phyloP scores from a whole-genome alignment of 208 protist genomes.

The Jaenimonas drosophilae region DNA sequence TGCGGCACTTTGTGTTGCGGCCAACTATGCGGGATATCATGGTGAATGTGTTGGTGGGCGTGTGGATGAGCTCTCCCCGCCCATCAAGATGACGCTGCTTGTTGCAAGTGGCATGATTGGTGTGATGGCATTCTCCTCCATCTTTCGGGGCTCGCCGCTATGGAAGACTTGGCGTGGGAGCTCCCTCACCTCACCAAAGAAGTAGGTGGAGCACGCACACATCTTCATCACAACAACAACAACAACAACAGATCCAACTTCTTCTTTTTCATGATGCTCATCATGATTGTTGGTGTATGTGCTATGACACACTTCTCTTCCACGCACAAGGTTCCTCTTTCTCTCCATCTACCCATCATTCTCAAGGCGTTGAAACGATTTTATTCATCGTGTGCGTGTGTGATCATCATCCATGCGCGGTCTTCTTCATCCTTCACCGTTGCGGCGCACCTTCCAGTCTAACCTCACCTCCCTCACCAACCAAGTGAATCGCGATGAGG shows the following conservation, averaged over 20 bases:
- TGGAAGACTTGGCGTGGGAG: constrained; percentile 1
- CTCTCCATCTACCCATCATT: background rate
- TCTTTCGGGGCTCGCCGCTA: constrained; percentile 10
- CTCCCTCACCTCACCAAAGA: no score
- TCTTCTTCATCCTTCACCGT: background rate
- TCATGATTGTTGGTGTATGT: no score
- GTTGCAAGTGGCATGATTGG: constrained; percentile 3
- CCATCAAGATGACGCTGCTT: no score
- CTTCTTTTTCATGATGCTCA: constrained; percentile 1
- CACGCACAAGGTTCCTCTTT: constrained; percentile 3
- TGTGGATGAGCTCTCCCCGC: no score
- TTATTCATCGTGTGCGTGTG: background rate
- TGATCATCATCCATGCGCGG: background rate
- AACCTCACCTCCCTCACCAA: constrained; percentile 84
- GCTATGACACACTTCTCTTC: no score
- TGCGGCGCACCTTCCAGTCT: constrained; percentile 36
- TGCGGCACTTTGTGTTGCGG: constrained; percentile 7
- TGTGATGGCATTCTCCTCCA: constrained; percentile 7
- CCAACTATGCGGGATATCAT: constrained; percentile 24
- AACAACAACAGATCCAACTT: background rate
- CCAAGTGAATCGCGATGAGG: constrained; percentile 58
- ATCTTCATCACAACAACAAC: no score
- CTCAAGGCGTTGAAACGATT: background rate
- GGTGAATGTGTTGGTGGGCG: constrained; percentile 16
- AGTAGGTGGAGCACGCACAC: no score